Evolutionary conservation across 1,284 basidiomycete species (phyloP).

Genomic region (Cryptococcus maquisensis): DNA sequence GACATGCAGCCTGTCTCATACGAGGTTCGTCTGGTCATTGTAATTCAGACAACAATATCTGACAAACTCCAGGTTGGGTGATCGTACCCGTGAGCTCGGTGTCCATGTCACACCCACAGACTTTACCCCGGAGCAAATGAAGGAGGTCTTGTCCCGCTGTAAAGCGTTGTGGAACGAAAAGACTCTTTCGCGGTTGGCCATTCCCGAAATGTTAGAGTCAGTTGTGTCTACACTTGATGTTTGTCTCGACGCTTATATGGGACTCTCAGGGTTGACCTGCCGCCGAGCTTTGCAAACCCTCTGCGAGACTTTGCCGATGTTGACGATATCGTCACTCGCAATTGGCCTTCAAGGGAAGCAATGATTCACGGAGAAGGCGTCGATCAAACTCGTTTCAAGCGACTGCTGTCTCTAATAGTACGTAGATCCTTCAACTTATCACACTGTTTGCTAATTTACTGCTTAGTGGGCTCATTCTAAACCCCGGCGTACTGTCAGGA

Average conservation of each 20-base stretch:
- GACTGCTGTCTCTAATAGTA: conserved; percentile 39
- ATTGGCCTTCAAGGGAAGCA: conserved; percentile 45
- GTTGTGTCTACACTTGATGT: conserved; percentile 6
- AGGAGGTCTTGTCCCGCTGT: conserved; percentile 43
- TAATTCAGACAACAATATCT: background rate
- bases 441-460: background rate
- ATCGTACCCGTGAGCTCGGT: conserved; percentile 42
- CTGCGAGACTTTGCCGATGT: conserved; percentile 40
- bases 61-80: conserved; percentile 31
- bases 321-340: conserved; percentile 39
- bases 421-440: background rate
- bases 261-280: conserved; percentile 31
- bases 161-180: conserved; percentile 48
- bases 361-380: conserved; percentile 41
- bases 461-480: conserved; percentile 43
- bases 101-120: conserved; percentile 45
- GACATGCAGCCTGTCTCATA: conserved; percentile 50
- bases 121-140: conserved; percentile 42
- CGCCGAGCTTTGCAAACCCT: conserved; percentile 33
- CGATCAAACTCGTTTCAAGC: conserved; percentile 40
- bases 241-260: background rate
- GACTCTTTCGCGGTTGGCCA: conserved; percentile 42
- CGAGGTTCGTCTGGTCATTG: conserved; percentile 17
- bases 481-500: conserved; percentile 34
- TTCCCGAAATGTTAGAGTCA: conserved; percentile 49